A percentile compares a stretch with the other conserved stretches of the same genome.
Conservation (phyloP, 805 yeast species). For the Pichia heedii region DNA sequence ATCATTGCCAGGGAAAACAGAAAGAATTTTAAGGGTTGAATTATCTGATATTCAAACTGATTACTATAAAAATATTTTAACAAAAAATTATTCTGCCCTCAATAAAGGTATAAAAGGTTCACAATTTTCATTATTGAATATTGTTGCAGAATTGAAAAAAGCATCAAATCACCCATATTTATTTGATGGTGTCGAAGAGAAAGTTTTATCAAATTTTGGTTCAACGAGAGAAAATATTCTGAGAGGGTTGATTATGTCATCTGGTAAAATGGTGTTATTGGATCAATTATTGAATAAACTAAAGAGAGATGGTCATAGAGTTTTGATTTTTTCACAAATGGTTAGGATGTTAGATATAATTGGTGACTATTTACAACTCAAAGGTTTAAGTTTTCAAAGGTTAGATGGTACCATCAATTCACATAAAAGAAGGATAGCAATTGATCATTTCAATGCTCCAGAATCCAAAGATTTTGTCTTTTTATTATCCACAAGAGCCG, state of each 20-base stretch:
- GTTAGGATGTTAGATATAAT: slow-evolving; percentile 91
- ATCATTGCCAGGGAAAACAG: slow-evolving; percentile 91
- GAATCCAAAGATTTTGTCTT: slow-evolving; percentile 89
- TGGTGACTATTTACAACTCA: slow-evolving; percentile 84
- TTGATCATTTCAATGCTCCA: slow-evolving; percentile 93
- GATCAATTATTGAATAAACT: slow-evolving; percentile 82
- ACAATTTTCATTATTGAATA: slow-evolving; percentile 80
- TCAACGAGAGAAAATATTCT: slow-evolving; percentile 70
- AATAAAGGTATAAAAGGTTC: slow-evolving; percentile 72
- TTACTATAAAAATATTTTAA: slow-evolving; percentile 86
- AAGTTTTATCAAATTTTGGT: slow-evolving; percentile 58
- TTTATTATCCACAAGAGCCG: slow-evolving; percentile 90
- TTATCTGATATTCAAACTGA: slow-evolving; percentile 91
- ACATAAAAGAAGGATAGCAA: slow-evolving; percentile 84
- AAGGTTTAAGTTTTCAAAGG: slow-evolving; percentile 84
- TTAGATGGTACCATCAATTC: slow-evolving; percentile 96
- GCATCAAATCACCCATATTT: slow-evolving; percentile 96
- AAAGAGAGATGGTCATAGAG: slow-evolving; percentile 92
- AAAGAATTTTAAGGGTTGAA: slow-evolving; percentile 90
- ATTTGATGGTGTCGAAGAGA: slow-evolving; percentile 86
- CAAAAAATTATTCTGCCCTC: slow-evolving; percentile 86
- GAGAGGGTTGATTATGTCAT: slow-evolving; percentile 91
- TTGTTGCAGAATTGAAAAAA: slow-evolving; percentile 93
- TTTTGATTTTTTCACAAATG: slow-evolving; percentile 93
- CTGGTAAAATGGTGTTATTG: slow-evolving; percentile 94